Conservation (phyloP, 1,284 basidiomycete species). For the Ceratobasidium sp. region DNA sequence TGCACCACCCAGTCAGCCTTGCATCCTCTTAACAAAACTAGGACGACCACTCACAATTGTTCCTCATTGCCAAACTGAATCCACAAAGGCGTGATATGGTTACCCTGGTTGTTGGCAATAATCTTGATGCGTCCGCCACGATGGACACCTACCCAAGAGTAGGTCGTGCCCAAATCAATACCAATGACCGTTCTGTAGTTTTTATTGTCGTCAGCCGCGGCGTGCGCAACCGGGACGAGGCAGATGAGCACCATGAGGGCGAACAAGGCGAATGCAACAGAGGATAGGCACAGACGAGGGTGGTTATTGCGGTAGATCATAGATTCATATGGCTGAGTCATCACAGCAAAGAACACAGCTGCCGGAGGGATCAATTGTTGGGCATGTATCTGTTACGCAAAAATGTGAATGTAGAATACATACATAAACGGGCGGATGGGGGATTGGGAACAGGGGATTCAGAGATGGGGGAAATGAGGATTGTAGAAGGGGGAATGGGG, state of each 20-base stretch:
- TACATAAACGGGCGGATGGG: too few relatives aligned
- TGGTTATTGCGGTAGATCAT: too few relatives aligned
- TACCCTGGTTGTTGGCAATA: slow-evolving; percentile 97
- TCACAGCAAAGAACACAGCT: too few relatives aligned
- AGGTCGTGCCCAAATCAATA: slow-evolving; percentile 82
- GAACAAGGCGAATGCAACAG: slow-evolving; percentile 38
- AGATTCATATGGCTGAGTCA: too few relatives aligned
- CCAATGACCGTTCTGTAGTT: slow-evolving; percentile 95
- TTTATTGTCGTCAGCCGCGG: slow-evolving; percentile 54
- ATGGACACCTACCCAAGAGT: slow-evolving; percentile 72
- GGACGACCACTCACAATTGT: slow-evolving; percentile 70
- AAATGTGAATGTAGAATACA: too few relatives aligned
- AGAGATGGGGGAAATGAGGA: too few relatives aligned
- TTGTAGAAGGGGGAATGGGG: too few relatives aligned
- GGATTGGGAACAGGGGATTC: too few relatives aligned
- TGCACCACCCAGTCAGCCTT: background rate
- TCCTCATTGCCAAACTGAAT: slow-evolving; percentile 92
- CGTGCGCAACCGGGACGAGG: slow-evolving; percentile 37
- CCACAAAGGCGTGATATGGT: slow-evolving; percentile 97
- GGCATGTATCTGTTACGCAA: too few relatives aligned
- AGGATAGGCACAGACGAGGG: too few relatives aligned
- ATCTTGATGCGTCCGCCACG: slow-evolving; percentile 94
- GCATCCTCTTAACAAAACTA: background rate
- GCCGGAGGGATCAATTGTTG: too few relatives aligned
- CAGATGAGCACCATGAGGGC: slow-evolving; percentile 40